A percentile compares a stretch with the other conserved stretches of the same genome.
These are phyloP conservation scores for Polygonum aviculare DNA, from an alignment of 148 eudicot species.

Conservation along the genomic window DNA sequence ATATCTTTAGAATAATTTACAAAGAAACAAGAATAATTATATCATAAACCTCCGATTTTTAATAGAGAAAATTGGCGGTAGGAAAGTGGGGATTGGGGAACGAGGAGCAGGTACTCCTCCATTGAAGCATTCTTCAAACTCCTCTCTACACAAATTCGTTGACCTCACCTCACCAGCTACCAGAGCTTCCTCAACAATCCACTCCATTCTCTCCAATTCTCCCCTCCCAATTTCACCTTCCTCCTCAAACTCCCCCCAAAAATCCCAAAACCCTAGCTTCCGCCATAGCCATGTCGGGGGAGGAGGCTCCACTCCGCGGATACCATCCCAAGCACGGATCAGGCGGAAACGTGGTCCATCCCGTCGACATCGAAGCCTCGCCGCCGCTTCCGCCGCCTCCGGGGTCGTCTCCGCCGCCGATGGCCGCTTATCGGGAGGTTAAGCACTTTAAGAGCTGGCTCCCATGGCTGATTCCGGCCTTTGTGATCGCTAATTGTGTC, in stretches of 20 bases:
- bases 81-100: neutral
- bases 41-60: too few species aligned
- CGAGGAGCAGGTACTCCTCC: neutral
- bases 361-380: neutral
- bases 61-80: neutral
- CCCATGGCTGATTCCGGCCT: conserved; percentile 54
- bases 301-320: conserved; percentile 11
- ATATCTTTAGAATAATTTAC: too few species aligned
- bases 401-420: conserved; percentile 2
- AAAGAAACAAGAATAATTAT: too few species aligned
- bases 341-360: neutral
- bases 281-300: neutral
- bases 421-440: conserved; percentile 2
- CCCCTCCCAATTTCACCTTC: neutral
- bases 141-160: neutral
- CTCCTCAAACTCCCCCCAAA: neutral
- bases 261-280: conserved; percentile 4
- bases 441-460: conserved; percentile 50
- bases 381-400: neutral
- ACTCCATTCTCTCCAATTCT: neutral
- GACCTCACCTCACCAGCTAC: neutral
- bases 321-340: conserved; percentile 6
- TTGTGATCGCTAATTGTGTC: conserved; percentile 48
- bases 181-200: neutral
- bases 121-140: conserved; percentile 4